Conservation (phyloP, 345 rosid genomes). For the Euphorbia peplus region DNA sequence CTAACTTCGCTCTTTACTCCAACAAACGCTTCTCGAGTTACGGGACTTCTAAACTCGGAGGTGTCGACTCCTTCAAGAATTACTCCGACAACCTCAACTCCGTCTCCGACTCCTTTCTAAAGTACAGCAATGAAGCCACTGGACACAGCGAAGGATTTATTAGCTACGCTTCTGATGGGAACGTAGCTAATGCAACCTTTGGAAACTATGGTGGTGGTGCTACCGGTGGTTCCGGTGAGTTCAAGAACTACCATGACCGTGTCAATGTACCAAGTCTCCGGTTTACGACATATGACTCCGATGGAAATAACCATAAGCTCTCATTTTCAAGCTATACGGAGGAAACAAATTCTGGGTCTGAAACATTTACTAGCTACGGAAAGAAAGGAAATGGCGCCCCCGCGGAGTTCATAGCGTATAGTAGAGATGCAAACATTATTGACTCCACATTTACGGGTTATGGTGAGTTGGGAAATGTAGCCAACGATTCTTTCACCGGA, state of each 20-base stretch:
- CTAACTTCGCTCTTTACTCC: conserved; percentile 26
- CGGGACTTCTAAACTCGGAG: conserved; percentile 18
- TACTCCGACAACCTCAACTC: conserved; percentile 33
- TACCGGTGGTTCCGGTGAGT: conserved; percentile 28
- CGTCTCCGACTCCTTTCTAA: conserved; percentile 20
- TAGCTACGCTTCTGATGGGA: conserved; percentile 25
- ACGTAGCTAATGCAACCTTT: conserved; percentile 28
- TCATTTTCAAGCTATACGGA: conserved; percentile 24
- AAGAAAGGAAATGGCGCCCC: conserved; percentile 32
- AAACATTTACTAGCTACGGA: conserved; percentile 27
- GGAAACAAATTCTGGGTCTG: conserved; percentile 28
- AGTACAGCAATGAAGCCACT: conserved; percentile 24
- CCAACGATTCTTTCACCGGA: conserved; percentile 24
- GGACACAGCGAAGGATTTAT: conserved; percentile 23
- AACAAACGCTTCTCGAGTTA: conserved; percentile 26
- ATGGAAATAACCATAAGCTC: conserved; percentile 27
- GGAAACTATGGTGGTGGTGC: conserved; percentile 29
- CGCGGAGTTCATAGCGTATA: conserved; percentile 22
- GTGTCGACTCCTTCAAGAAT: conserved; percentile 31
- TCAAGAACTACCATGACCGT: conserved; percentile 22
- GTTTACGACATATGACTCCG: conserved; percentile 33
- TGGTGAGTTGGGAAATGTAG: conserved; percentile 24
- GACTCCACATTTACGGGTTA: conserved; percentile 28
- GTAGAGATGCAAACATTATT: conserved; percentile 21
- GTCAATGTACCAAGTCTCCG: conserved; percentile 31